Conservation (phyloP, 2,329 filamentous ascomycete genomes). For the Aureobasidium leucospermi region DNA sequence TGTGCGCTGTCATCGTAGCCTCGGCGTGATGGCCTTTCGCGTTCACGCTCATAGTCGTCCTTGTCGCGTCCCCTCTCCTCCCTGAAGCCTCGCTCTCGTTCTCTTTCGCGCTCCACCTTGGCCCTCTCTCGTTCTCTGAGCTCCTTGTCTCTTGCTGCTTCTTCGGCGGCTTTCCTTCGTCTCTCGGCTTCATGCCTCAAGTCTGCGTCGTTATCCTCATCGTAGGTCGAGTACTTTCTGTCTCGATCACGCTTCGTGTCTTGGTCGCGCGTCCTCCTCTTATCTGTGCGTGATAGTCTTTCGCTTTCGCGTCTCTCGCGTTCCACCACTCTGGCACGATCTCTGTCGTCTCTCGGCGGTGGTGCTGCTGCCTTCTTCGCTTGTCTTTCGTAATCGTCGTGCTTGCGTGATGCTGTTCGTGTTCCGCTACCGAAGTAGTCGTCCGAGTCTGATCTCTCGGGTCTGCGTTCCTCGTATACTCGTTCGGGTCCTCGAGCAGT, state of each 20-base stretch:
- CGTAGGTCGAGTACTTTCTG: conserved; percentile 28
- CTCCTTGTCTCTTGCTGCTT: conserved; percentile 11
- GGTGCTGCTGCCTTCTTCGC: conserved; percentile 22
- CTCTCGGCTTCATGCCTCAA: conserved; percentile 22
- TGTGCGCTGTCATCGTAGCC: conserved; percentile 12
- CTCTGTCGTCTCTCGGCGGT: conserved; percentile 17
- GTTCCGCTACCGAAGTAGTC: conserved; percentile 30
- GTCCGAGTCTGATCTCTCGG: conserved; percentile 19
- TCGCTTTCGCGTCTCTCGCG: conserved; percentile 26
- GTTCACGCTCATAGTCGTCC: conserved; percentile 17
- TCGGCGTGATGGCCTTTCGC: not conserved
- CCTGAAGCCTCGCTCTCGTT: conserved; percentile 19
- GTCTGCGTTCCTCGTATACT: conserved; percentile 26
- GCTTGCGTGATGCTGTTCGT: conserved; percentile 30
- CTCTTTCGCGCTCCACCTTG: conserved; percentile 13
- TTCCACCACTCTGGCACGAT: conserved; percentile 17
- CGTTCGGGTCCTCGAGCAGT: conserved; percentile 19
- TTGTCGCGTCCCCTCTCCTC: conserved; percentile 7
- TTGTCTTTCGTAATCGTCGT: conserved; percentile 33
- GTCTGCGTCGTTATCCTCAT: conserved; percentile 26
- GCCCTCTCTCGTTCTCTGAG: conserved; percentile 12
- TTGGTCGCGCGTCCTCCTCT: conserved; percentile 30
- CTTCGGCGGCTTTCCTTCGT: conserved; percentile 22
- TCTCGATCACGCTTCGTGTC: conserved; percentile 34
- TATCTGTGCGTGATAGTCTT: conserved; percentile 18